Evolutionary conservation across 176 grass and related monocot genomes (phyloP), one percentile per base, ranked within the genome.

Genomic region (Triticum timopheevii): DNA sequence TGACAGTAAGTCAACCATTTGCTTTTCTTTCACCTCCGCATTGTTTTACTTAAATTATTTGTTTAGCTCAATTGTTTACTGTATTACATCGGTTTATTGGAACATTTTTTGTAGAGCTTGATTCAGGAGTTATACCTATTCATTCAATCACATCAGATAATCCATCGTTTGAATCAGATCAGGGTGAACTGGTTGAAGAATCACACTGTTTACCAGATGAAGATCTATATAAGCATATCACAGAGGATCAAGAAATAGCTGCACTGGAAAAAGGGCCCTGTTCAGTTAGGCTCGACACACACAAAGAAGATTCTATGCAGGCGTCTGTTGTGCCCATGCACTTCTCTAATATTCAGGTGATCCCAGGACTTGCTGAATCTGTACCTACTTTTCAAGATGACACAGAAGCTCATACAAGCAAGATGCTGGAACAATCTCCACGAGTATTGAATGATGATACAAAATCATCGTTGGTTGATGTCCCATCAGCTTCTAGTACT

Each of bases 41-140:
- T 89, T 52, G 15, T 50, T 58, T 35, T 62, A 81, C 78, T 13
- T 75, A 82, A 69, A 86, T 90, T 23, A 44, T 87, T 64, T 56
- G 12, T 71, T 85, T 56, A 13, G 23, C 67, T 82, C 17, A 16
- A 20, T 76, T 69, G 49, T 11, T 74, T 66, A 86, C 65, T 83
- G 36, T 63, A 68, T 80, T 83, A 10, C 64, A 76, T 65, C 69
- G 61, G 8, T 69, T 34, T 70, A 50, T 44, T 81, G 76, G 54
- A 75, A 76, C 3, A n/a, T 47, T 77, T 92, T 7, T 61, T 84
- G 66, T 59, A 86, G 83, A 86, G 34, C 63, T 85, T 87, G 84
- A 87, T 85, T 80, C 86, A 85, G 92, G 77, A 90, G 88, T 76
- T 89, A 50, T 34, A 64, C 56, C 23, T 31, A 40, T 54, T 58